Evolutionary conservation across 495 filamentous ascomycete genomes (phyloP).

Genomic region (Barbatosphaeria neglecta): DNA sequence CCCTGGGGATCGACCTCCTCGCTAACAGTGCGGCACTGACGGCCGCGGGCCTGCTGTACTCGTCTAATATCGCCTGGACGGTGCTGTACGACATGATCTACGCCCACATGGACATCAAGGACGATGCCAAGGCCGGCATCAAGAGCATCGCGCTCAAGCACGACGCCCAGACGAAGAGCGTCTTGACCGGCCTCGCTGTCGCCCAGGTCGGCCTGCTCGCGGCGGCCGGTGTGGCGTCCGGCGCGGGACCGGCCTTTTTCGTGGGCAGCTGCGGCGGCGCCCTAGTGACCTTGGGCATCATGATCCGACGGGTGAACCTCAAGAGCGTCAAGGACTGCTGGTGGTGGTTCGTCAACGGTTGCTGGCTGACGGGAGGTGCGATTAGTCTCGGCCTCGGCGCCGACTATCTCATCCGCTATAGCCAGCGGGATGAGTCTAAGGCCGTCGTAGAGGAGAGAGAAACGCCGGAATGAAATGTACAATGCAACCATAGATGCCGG

Average conservation of each 20-base stretch:
- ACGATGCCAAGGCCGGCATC: slow-evolving; percentile 85
- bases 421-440: slow-evolving; percentile 4
- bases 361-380: slow-evolving; percentile 43
- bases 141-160: slow-evolving; percentile 90
- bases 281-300: slow-evolving; percentile 58
- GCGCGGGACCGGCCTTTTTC: slow-evolving; percentile 78
- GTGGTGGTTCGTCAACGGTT: slow-evolving; percentile 83
- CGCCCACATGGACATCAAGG: slow-evolving; percentile 95
- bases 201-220: slow-evolving; percentile 71
- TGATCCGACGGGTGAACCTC: slow-evolving; percentile 82
- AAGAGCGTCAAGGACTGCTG: slow-evolving; percentile 80
- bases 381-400: slow-evolving; percentile 38
- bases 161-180: slow-evolving; percentile 74
- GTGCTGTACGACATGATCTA: slow-evolving; percentile 98
- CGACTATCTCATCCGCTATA: slow-evolving; percentile 38
- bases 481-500: too few relatives aligned
- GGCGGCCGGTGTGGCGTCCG: slow-evolving; percentile 58
- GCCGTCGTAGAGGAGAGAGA: slow-evolving; percentile 2
- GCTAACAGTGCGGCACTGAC: slow-evolving; percentile 49
- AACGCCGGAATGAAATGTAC: background rate
- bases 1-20: slow-evolving; percentile 72
- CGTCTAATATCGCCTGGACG: slow-evolving; percentile 86
- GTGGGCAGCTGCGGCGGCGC: slow-evolving; percentile 77
- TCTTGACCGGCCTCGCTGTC: slow-evolving; percentile 64
- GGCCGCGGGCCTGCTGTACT: slow-evolving; percentile 65